These are phyloP conservation scores for Gautieria morchelliformis DNA, from an alignment of 768 basidiomycete species.

Conservation along the genomic window DNA sequence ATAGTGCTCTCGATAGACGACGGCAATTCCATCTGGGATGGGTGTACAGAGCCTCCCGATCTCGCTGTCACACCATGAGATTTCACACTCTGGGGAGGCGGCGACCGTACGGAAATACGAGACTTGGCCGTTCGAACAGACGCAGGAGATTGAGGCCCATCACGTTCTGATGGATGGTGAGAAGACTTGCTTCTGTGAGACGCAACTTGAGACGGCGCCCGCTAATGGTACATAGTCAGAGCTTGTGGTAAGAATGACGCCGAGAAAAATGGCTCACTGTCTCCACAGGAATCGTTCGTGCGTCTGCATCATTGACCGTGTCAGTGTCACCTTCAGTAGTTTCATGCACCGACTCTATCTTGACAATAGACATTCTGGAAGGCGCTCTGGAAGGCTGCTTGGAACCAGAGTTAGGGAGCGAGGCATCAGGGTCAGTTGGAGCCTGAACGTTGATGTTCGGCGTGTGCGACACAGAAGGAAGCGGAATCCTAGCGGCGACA, in stretches of 20 bases:
- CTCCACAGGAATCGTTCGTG: conserved; percentile 7
- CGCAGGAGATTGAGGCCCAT: neutral
- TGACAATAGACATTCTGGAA: neutral
- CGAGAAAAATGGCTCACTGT: neutral
- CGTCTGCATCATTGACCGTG: conserved; percentile 2
- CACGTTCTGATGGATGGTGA: conserved; percentile 1
- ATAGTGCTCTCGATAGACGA: neutral
- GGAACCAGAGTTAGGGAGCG: neutral
- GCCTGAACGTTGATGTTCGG: conserved; percentile 5
- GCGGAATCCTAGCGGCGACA: neutral
- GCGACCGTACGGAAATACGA: conserved; percentile 1
- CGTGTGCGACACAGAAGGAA: neutral
- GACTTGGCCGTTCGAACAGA: conserved; percentile 2
- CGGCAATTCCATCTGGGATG: conserved; percentile 6
- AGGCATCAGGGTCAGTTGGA: neutral
- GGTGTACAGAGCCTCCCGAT: conserved; percentile 3
- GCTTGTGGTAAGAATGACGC: neutral
- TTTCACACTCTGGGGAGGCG: conserved; percentile 5
- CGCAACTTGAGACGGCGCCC: neutral
- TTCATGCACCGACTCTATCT: conserved; percentile 3
- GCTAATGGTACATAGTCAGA: neutral
- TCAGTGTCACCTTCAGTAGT: conserved; percentile 1
- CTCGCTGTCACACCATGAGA: neutral
- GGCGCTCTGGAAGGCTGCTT: conserved; percentile 3
- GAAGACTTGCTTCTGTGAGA: conserved; percentile 6